Evolutionary conservation across 2,329 filamentous ascomycete genomes (phyloP), one percentile per base, ranked within the genome.

Genomic region (Diplodia sapinea): DNA sequence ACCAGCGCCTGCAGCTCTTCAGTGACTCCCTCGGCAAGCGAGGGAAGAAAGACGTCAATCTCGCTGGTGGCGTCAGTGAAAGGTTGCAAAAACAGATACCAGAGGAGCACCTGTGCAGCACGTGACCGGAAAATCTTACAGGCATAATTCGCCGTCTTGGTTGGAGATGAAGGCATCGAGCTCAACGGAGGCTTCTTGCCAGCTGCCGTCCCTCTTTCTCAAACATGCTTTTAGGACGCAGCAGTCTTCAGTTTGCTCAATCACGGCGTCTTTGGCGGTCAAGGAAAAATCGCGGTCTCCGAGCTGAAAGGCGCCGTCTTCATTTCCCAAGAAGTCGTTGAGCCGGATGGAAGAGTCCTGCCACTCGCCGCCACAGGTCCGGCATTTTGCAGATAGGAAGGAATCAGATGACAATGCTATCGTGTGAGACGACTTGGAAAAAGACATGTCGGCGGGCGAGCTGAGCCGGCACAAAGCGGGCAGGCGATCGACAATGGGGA

Each of bases 211-310:
- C 23, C 43, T 36, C 26, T 51, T 51, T 11, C 47, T 51, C 59
- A 63, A 51, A 8, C 12, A 51, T 26, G 59, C 59, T 8, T 7
- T 47, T 1, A 63, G 31, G 20, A 63, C 20, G 8, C 47, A 26
- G 20, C 29, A 51, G 5, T 63, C 59, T 8, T 51, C 31, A 12
- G 3, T 26, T 11, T 63, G 59, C 17, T 63, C 59, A 7, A 63
- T 12, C 4, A 26, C 29, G 29, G 50, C 36, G 20, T 63, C 59
- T 13, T 26, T 51, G 11, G 59, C 59, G 6, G 59, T 63, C 59
- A 51, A 29, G n/a, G 59, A 63, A 51, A 63, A 63, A n/a, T 63
- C 59, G n/a, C 59, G 59, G 29, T 63, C 59, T 38, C 59, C 59
- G 9, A 63, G 59, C 31, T 23, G 20, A 20, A 63, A 63, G 23